These are phyloP conservation scores for Gonapodya sp. DNA, from an alignment of 192 early-diverging fungal species.

Conservation along the genomic window DNA sequence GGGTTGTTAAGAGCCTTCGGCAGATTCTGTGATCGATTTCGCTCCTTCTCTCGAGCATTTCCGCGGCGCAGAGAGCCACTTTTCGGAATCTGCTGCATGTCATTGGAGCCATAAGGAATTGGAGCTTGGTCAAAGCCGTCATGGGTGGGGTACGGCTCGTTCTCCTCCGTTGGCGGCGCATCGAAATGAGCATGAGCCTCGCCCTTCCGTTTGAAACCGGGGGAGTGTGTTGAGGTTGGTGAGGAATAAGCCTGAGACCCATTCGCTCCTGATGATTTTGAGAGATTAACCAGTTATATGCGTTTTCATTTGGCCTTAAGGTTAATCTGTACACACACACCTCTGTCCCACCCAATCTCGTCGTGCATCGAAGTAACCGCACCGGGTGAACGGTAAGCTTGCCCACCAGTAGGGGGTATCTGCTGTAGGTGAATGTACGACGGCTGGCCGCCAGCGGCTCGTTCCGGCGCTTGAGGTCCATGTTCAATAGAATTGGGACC, in stretches of 20 bases:
- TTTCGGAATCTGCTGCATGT: too few species aligned
- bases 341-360: too few species aligned
- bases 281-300: too few species aligned
- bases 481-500: neutral
- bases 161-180: neutral
- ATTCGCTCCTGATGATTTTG: too few species aligned
- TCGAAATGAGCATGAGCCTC: neutral
- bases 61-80: neutral
- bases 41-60: conserved; percentile 14
- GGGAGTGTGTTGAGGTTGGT: too few species aligned
- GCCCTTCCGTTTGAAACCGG: neutral
- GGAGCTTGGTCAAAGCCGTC: too few species aligned
- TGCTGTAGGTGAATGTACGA: neutral
- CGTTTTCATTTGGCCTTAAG: too few species aligned
- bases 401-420: neutral
- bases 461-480: neutral
- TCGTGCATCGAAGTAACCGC: too few species aligned
- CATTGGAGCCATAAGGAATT: too few species aligned
- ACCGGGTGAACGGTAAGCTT: too few species aligned
- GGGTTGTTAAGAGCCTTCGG: conserved; percentile 31
- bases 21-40: conserved; percentile 15
- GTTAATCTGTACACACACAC: too few species aligned
- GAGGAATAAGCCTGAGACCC: too few species aligned
- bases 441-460: neutral
- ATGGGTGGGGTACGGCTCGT: neutral